These are phyloP conservation scores for Stephanodiscus minutulus DNA, from an alignment of 108 stramenopile genomes.

Conservation along the genomic window DNA sequence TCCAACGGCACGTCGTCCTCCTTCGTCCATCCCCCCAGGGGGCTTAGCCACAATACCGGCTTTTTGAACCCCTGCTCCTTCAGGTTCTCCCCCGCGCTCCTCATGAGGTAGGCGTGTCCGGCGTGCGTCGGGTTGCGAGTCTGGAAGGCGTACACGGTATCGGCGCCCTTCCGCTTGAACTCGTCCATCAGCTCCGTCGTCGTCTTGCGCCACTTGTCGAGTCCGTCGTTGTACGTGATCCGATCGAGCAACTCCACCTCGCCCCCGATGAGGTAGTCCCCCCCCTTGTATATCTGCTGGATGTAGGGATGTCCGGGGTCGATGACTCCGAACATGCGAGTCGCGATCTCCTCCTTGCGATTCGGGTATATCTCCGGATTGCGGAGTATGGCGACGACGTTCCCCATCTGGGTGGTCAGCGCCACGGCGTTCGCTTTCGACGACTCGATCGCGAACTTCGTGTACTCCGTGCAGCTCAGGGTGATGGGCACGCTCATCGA, in stretches of 20 bases:
- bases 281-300: slow-evolving; percentile 90
- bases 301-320: slow-evolving; percentile 98
- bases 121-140: slow-evolving; percentile 98
- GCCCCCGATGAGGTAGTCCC: slow-evolving; percentile 94
- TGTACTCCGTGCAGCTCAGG: slow-evolving; percentile 85
- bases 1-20: slow-evolving; percentile 97
- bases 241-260: slow-evolving; percentile 95
- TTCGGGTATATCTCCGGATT: slow-evolving; percentile 95
- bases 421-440: slow-evolving; percentile 82
- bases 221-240: slow-evolving; percentile 97
- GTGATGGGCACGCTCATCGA: slow-evolving; percentile 96
- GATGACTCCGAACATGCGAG: slow-evolving; percentile 96
- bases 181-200: slow-evolving; percentile 88
- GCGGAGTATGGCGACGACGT: slow-evolving; percentile 91
- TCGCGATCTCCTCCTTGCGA: slow-evolving; percentile 97
- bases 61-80: slow-evolving; percentile 89
- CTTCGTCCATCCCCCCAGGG: slow-evolving; percentile 99
- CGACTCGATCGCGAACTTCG: slow-evolving; percentile 85
- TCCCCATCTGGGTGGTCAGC: slow-evolving; percentile 93
- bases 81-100: slow-evolving; percentile 92
- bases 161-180: slow-evolving; percentile 93
- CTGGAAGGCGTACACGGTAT: slow-evolving; percentile 98
- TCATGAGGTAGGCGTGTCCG: slow-evolving; percentile 98
- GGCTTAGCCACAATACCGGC: slow-evolving; percentile 97
- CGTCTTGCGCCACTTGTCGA: slow-evolving; percentile 97